Evolutionary conservation across 352 stramenopile genomes (phyloP).

Genomic region (Globisporangium spinosum): DNA sequence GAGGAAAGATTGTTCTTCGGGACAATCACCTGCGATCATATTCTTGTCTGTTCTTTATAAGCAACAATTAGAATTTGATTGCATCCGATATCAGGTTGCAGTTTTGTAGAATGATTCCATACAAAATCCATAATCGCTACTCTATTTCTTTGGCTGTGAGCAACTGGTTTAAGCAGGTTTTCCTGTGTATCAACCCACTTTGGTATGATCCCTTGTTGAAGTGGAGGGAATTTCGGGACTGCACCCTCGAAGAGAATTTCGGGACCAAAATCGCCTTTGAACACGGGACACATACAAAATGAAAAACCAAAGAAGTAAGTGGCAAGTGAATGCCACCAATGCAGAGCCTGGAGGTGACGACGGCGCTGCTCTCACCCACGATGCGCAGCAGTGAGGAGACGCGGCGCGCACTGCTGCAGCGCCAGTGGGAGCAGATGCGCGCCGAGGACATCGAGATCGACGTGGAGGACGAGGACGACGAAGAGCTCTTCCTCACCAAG

Average conservation of each 20-base stretch:
- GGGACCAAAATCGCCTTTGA: neutral
- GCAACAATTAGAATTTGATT: neutral
- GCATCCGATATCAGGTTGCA: neutral
- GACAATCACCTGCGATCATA: neutral
- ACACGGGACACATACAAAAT: neutral
- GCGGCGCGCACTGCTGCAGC: conserved; percentile 9
- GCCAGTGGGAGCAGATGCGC: conserved; percentile 6
- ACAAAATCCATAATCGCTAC: too few species aligned
- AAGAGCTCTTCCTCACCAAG: conserved; percentile 59
- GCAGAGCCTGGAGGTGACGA: conserved; percentile 58
- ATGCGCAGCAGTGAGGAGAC: conserved; percentile 18
- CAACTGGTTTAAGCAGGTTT: too few species aligned
- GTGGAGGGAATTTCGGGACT: neutral
- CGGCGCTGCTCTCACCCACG: conserved; percentile 38
- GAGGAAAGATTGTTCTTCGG: conserved; percentile 7
- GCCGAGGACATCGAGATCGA: conserved; percentile 46
- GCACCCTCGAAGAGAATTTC: neutral
- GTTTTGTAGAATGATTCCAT: neutral
- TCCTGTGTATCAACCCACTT: too few species aligned
- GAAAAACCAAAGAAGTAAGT: neutral
- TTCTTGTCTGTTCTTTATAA: too few species aligned
- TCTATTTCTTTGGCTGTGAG: too few species aligned
- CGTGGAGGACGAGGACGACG: conserved; percentile 35
- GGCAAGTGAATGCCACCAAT: conserved; percentile 20
- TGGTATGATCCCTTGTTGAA: too few species aligned